Evolutionary conservation across 2,329 filamentous ascomycete species (phyloP), one percentile per base, ranked within the genome.

Genomic region (Fusarium sp.): DNA sequence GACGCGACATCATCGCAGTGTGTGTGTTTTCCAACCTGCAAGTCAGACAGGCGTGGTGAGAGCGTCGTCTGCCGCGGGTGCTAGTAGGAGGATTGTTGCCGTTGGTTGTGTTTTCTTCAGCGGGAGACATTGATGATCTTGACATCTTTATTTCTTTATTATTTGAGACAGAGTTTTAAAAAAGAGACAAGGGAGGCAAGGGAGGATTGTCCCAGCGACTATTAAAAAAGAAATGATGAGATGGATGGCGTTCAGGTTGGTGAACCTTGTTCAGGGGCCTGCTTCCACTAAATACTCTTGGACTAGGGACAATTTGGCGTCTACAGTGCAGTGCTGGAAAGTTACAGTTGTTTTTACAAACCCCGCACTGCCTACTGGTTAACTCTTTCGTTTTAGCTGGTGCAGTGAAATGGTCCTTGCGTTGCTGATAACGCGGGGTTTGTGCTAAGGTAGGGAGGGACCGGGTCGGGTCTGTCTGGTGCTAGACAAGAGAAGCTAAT

Each of bases 11-110:
- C 6, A 9, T 38, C 33, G 55, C 38, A 35, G 31, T 35, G 24
- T 35, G 5, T 57, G 38, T 28, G 29, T 29, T 37, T 52, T 24
- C 78, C 60, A 49, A 85, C 83, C 83, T 78, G 82, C 84, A 85
- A 64, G 82, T 84, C 50, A 84, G 78, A 69, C 81, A 83, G 26
- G 81, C 81, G 68, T 82, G 78, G 59, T 82, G 79, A 49, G 80
- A 81, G 39, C 80, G 75, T 65, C 79, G 73, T 72, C 80, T 76
- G 42, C 79, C 80, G 20, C 79, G 65, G 35, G 68, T 57, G 52
- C 68, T 69, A 12, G 62, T 66, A 26, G 64, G 69, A 48, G 59
- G 50, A 15, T 60, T 56, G 24, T 33, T 55, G 21, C 60, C 69
- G 13, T 24, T 23, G 26, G 24, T 37, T 7, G n/a, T 63, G 56